Conservation (phyloP, 495 filamentous ascomycete species). For the Penicillium fimorum region DNA sequence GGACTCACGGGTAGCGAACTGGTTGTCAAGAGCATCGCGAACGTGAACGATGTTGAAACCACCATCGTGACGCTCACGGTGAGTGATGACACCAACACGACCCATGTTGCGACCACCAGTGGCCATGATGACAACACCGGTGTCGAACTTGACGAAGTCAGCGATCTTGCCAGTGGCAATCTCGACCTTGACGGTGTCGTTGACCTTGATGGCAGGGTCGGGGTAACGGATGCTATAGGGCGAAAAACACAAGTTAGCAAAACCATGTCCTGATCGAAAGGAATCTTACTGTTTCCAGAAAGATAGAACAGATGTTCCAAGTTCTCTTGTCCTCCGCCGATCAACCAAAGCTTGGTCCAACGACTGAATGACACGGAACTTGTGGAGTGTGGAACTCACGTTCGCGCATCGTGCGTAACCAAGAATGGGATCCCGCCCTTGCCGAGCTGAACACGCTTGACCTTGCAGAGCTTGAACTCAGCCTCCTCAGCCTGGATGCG, state of each 20-base stretch:
- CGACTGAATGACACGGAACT: constrained; percentile 95
- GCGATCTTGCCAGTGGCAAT: constrained; percentile 92
- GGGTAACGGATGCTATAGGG: constrained; percentile 90
- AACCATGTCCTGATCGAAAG: constrained; percentile 23
- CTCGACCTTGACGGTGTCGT: constrained; percentile 99
- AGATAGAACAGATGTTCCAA: constrained; percentile 24
- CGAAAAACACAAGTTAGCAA: constrained; percentile 37
- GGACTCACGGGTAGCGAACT: constrained; percentile 95
- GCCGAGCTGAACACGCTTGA: constrained; percentile 98
- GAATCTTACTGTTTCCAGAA: constrained; percentile 38
- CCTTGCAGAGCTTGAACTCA: constrained; percentile 98
- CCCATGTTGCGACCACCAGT: constrained; percentile 99
- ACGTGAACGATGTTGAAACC: constrained; percentile 99
- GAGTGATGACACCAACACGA: constrained; percentile 99
- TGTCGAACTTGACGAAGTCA: constrained; percentile 97
- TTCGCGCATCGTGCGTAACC: constrained; percentile 99
- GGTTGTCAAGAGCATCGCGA: constrained; percentile 88
- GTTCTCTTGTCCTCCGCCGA: constrained; percentile 50
- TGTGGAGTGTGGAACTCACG: constrained; percentile 73
- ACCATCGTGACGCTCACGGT: constrained; percentile 99
- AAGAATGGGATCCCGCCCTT: constrained; percentile 99
- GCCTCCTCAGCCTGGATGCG: constrained; percentile 97
- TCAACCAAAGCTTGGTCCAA: constrained; percentile 98
- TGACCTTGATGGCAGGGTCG: constrained; percentile 96
- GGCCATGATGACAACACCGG: constrained; percentile 93